Base-by-base conservation (phyloP, 257 asterid genomes). In the Knoxia roxburghii region DNA sequence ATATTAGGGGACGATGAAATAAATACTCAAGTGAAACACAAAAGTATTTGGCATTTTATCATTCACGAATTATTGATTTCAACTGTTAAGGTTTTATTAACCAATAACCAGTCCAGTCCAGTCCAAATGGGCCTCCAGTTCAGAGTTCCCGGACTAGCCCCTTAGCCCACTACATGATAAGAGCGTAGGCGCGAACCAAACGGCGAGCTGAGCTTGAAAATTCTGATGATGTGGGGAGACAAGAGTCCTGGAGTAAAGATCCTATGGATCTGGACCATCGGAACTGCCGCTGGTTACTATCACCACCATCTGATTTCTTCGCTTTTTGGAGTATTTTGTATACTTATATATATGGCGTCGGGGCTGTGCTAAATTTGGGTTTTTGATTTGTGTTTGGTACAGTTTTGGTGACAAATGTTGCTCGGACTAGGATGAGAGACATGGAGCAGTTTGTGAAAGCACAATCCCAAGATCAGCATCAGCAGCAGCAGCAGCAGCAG, bases 191-290 rank as follows among this genome's bases (percentile, higher is more conserved):
- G 69, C 46, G 12, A 64, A 64, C 58, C n/a, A 15, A 21, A 65
- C 33, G 7, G 32, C 41, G 7, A 43, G 4, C 0, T 7, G 27
- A 43, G 54, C 55, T 26, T 10, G 39, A 30, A 45, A 40, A 10
- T n/a, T 24, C 24, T 35, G 4, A 68, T 41, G 6, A 80, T 85
- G 96, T 83, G 95, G 95, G 82, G 68, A 76, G 89, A 87, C 75
- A 89, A 80, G 78, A 86, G 93, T 54, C 88, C 95, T 2, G 96
- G 93, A n/a, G 87, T 89, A 46, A 87, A 89, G 91, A 89, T 87
- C 82, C 90, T 87, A 9, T 87, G 95, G 95, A 29, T 87, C 59
- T 87, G 95, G 96, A 88, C 95, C 54, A 69, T 87, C 72, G 96
- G 96, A 70, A 87, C 96, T 56, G 96, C 96, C 27, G 96, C 91